Percentiles rank a stretch among this genome's conserved stretches.
phyloP scores from a whole-genome alignment of 148 eudicot genomes.

The Camellia lanceoleosa region DNA sequence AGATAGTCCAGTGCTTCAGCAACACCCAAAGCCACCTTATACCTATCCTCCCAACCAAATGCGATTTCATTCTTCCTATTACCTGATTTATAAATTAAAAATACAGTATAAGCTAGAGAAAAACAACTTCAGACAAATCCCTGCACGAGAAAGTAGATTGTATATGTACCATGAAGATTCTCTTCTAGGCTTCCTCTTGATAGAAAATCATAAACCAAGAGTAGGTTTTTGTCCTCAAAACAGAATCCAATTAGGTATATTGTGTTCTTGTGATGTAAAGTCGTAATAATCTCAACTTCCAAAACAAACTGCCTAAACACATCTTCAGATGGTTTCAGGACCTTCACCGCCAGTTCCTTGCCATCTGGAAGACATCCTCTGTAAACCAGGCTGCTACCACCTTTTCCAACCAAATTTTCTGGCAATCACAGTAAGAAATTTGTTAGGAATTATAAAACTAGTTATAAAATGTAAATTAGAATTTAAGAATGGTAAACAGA shows the following conservation, averaged over 20 bases:
- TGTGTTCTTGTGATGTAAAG: conserved; percentile 64
- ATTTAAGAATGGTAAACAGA: conserved; percentile 23
- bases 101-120: neutral
- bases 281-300: conserved; percentile 63
- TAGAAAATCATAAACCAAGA: conserved; percentile 22
- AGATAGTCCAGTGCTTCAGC: conserved; percentile 75
- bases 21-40: conserved; percentile 67
- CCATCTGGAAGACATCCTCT: conserved; percentile 69
- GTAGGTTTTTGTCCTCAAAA: conserved; percentile 50
- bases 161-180: conserved; percentile 62
- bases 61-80: conserved; percentile 30
- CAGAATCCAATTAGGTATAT: conserved; percentile 72
- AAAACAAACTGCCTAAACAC: conserved; percentile 48
- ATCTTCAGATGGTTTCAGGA: conserved; percentile 52
- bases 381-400: conserved; percentile 74
- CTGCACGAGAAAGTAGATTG: neutral
- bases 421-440: conserved; percentile 2
- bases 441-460: neutral
- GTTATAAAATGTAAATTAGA: neutral
- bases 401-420: conserved; percentile 76
- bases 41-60: conserved; percentile 65
- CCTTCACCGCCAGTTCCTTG: conserved; percentile 67
- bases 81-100: conserved; percentile 22
- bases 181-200: conserved; percentile 81
- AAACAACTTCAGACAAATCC: neutral